Evolutionary conservation across 805 yeast species (phyloP), one percentile per base, ranked within the genome.

Genomic region (Kodamaea neixiangensis): DNA sequence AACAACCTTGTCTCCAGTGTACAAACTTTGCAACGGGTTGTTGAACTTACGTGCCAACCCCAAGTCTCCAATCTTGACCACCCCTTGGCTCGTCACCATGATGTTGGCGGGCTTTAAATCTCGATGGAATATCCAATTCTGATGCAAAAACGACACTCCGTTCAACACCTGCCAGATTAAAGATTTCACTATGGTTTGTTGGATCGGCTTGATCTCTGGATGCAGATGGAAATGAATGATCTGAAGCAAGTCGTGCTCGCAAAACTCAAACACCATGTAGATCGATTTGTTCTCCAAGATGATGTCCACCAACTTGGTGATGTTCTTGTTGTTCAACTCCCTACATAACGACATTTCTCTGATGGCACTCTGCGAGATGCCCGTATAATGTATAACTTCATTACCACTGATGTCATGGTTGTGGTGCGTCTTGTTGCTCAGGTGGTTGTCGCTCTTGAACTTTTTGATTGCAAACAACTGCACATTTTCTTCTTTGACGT

Each of bases 71-170:
- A 93, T 92, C 67, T 94, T 94, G 15, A 93, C 94, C n/a, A 84
- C 82, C 0, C 99, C 99, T 52, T 80, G 82, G 7, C 85, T 78
- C 0, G 97, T 83, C 0, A 93, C 96, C 98, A 93, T 94, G 57
- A 94, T 93, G 69, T 93, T 93, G 1, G 99, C 99, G 1, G 99
- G 99, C 62, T 94, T 94, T 56, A 94, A 77, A 69, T 94, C 99
- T 54, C 99, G 78, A 68, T 94, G 99, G 46, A 94, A 73, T 2
- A 94, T 85, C 98, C 99, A 94, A 68, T 94, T 93, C 66, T 91
- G 93, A 68, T 94, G 99, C 40, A 94, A 69, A 63, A 86, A 94
- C 0, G 91, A 83, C 1, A 94, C 92, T 3, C 99, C 99, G 60
- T 89, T 89, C 21, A 94, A 67, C 3, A 96, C 86, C 70, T 94